These are phyloP conservation scores for Albophoma yamanashiensis DNA, from an alignment of 2,329 filamentous ascomycete species.

Conservation along the genomic window DNA sequence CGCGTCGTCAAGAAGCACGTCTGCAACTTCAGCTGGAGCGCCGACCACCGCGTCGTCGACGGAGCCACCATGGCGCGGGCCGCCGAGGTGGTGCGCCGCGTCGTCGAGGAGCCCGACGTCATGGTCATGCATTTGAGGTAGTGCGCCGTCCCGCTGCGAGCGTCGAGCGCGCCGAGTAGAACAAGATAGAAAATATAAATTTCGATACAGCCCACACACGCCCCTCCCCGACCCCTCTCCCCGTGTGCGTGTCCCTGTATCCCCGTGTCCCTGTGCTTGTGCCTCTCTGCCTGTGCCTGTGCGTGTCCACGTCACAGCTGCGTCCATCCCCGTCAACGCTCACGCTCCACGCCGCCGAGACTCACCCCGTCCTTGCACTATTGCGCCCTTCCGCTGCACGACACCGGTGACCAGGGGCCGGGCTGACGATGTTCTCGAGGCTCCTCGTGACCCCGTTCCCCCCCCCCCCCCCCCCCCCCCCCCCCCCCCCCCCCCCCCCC, in stretches of 20 bases:
- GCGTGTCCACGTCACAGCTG: neutral
- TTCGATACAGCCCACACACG: neutral
- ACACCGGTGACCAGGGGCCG: neutral
- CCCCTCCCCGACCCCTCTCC: no score
- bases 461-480: no score
- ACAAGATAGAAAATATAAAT: neutral
- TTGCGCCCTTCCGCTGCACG: neutral
- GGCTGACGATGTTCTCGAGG: neutral
- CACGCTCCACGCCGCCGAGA: neutral
- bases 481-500: no score
- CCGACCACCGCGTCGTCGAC: conserved; percentile 88
- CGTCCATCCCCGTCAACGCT: neutral
- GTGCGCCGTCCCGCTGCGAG: conserved; percentile 5
- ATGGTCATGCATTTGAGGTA: conserved; percentile 79
- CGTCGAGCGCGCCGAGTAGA: neutral
- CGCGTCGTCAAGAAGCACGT: conserved; percentile 65
- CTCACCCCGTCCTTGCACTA: neutral
- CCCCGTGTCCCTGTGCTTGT: neutral
- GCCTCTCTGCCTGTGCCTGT: neutral
- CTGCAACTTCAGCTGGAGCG: conserved; percentile 91
- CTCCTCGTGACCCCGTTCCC: neutral
- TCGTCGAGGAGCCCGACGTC: conserved; percentile 74
- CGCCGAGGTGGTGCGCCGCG: conserved; percentile 65
- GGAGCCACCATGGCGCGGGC: conserved; percentile 90
- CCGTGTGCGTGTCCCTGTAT: neutral